phyloP scores from a whole-genome alignment of 1,139 yeast genomes.

The Barnettozyma hawaiiensis region DNA sequence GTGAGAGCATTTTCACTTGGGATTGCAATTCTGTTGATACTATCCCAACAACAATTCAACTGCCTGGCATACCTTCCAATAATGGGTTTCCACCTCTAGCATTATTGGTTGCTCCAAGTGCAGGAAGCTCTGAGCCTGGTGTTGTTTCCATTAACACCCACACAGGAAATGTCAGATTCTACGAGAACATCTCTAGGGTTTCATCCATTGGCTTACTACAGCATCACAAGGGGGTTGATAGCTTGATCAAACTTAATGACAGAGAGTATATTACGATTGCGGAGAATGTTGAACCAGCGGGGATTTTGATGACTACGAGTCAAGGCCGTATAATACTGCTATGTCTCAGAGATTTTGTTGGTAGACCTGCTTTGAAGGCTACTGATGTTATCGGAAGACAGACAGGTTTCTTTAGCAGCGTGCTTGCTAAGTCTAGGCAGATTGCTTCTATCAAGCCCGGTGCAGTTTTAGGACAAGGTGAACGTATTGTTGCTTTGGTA shows the following conservation, averaged over 20 bases:
- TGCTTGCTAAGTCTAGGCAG: constrained; percentile 33
- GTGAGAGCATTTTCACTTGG: constrained; percentile 60
- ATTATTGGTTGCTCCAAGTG: constrained; percentile 58
- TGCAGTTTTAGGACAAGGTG: constrained; percentile 47
- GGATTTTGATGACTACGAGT: constrained; percentile 66
- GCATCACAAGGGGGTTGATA: constrained; percentile 36
- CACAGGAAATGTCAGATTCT: constrained; percentile 53
- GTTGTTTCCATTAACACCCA: constrained; percentile 52
- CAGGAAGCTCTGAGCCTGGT: constrained; percentile 65
- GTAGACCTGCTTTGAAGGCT: constrained; percentile 42
- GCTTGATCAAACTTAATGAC: constrained; percentile 34
- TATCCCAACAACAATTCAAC: constrained; percentile 40
- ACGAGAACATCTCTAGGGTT: constrained; percentile 64
- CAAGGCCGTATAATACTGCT: constrained; percentile 61
- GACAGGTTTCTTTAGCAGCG: constrained; percentile 27
- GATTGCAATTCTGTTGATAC: constrained; percentile 58
- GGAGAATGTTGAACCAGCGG: constrained; percentile 68
- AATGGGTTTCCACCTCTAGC: constrained; percentile 47
- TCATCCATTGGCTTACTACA: constrained; percentile 57
- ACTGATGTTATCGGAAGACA: constrained; percentile 29
- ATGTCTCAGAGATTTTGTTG: constrained; percentile 61
- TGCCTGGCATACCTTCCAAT: constrained; percentile 21
- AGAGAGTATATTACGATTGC: constrained; percentile 55
- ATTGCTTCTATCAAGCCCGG: constrained; percentile 60
- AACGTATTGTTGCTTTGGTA: constrained; percentile 36